Evolutionary conservation across 2,329 filamentous ascomycete genomes (phyloP).

Genomic region (Zymoseptoria brevis): DNA sequence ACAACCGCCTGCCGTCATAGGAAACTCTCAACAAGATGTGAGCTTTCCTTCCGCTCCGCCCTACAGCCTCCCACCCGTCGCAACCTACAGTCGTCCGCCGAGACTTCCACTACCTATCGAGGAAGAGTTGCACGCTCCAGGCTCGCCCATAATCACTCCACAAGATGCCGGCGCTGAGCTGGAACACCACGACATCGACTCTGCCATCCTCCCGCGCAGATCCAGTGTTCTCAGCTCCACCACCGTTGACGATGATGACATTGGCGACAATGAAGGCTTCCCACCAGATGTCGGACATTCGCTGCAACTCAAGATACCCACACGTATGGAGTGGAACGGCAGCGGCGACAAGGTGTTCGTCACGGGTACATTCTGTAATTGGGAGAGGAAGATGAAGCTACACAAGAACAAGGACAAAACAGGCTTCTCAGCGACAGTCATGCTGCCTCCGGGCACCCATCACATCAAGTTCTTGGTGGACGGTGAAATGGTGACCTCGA

Average conservation of each 20-base stretch:
- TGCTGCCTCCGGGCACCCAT: slow-evolving; percentile 86
- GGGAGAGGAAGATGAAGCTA: slow-evolving; percentile 88
- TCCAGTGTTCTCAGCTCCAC: slow-evolving; percentile 48
- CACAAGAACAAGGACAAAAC: slow-evolving; percentile 54
- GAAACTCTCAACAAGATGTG: neutral
- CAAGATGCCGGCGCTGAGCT: slow-evolving; percentile 50
- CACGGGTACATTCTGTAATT: slow-evolving; percentile 93
- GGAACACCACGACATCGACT: slow-evolving; percentile 38
- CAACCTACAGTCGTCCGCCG: slow-evolving; percentile 61
- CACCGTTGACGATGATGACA: slow-evolving; percentile 65
- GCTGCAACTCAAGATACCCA: slow-evolving; percentile 71
- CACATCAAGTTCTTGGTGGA: slow-evolving; percentile 96
- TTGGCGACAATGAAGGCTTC: slow-evolving; percentile 57
- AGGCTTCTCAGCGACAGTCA: slow-evolving; percentile 67
- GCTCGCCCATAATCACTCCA: slow-evolving; percentile 77
- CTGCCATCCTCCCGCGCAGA: slow-evolving; percentile 46
- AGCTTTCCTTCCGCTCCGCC: slow-evolving; percentile 9
- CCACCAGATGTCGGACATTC: slow-evolving; percentile 51
- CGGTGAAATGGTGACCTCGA: slow-evolving; percentile 82
- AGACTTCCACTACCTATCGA: slow-evolving; percentile 88
- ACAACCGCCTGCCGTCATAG: slow-evolving; percentile 16
- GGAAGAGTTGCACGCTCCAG: slow-evolving; percentile 80
- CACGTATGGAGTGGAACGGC: slow-evolving; percentile 74
- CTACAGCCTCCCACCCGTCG: slow-evolving; percentile 33
- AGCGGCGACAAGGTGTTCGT: slow-evolving; percentile 83